Conservation (phyloP, 768 basidiomycete species). For the Polyporus arcularius region DNA sequence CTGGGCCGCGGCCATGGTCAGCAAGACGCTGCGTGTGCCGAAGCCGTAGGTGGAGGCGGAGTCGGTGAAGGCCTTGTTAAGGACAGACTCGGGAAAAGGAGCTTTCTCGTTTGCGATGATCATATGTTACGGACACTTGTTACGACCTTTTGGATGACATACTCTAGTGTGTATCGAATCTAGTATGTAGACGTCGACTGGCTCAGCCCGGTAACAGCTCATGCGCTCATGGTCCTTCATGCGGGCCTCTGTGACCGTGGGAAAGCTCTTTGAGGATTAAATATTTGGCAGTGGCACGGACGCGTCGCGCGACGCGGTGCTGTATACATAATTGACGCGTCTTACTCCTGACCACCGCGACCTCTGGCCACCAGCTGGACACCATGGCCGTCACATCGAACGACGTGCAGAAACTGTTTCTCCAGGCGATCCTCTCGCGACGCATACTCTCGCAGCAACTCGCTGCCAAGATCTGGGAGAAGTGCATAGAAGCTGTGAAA, state of each 20-base stretch:
- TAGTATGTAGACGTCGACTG: neutral
- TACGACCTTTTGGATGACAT: slow-evolving; percentile 15
- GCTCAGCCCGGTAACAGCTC: neutral
- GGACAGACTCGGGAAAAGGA: neutral
- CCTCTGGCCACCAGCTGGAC: neutral
- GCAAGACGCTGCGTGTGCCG: slow-evolving; percentile 90
- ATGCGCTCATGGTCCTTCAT: too few species aligned
- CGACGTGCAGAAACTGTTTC: slow-evolving; percentile 76
- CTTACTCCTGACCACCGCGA: slow-evolving; percentile 9
- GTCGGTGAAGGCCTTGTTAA: neutral
- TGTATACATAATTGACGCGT: slow-evolving; percentile 21
- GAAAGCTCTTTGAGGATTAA: neutral
- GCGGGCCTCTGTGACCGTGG: slow-evolving; percentile 1
- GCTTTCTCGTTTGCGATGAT: neutral
- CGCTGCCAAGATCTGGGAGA: slow-evolving; percentile 65
- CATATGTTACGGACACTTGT: slow-evolving; percentile 13
- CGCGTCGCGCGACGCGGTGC: slow-evolving; percentile 23
- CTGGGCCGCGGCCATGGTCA: slow-evolving; percentile 98
- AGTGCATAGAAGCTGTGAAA: slow-evolving; percentile 67
- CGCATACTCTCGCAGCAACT: slow-evolving; percentile 65
- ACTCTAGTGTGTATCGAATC: slow-evolving; percentile 10
- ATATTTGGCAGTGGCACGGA: neutral
- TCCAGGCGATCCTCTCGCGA: slow-evolving; percentile 77
- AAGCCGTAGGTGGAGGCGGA: slow-evolving; percentile 49
- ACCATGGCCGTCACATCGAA: slow-evolving; percentile 46